Percentiles rank a stretch among this genome's conserved stretches.
Evolutionary conservation across 495 filamentous ascomycete species (phyloP).

Genomic region (Neurospora hispaniola): DNA sequence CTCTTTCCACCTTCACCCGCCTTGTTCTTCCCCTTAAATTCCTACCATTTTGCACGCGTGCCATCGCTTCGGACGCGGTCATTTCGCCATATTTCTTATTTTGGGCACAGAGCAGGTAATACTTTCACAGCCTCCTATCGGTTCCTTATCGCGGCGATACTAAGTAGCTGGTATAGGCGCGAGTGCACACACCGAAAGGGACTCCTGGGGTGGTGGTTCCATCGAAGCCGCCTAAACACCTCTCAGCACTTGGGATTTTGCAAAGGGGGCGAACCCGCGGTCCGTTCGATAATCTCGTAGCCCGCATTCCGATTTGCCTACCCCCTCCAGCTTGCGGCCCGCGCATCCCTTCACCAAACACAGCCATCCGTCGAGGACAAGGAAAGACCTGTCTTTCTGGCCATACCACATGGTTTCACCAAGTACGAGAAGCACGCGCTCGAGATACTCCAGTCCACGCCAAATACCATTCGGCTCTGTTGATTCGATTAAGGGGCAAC

Average conservation of each 20-base stretch:
- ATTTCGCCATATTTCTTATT: conserved; percentile 11
- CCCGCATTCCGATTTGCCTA: neutral
- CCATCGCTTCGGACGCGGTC: conserved; percentile 14
- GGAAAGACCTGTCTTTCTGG: neutral
- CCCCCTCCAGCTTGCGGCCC: neutral
- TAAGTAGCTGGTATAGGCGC: conserved; percentile 22
- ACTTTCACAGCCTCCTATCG: neutral
- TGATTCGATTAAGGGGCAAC: conserved; percentile 17
- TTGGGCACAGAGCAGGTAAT: conserved; percentile 12
- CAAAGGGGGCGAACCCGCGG: conserved; percentile 17
- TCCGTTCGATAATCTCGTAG: neutral
- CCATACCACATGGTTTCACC: conserved; percentile 22
- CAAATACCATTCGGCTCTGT: conserved; percentile 25
- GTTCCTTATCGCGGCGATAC: conserved; percentile 12
- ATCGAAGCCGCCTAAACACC: conserved; percentile 8
- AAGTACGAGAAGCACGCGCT: conserved; percentile 33
- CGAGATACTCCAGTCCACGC: conserved; percentile 47
- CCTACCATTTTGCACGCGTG: conserved; percentile 11
- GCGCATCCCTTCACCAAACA: conserved; percentile 2
- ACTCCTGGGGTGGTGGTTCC: conserved; percentile 3
- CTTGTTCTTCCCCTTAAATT: conserved; percentile 5
- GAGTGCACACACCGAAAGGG: conserved; percentile 3
- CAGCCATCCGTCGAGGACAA: neutral
- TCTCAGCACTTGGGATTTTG: neutral
- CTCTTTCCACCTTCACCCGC: conserved; percentile 2